phyloP scores from a whole-genome alignment of 1,139 yeast genomes.

The Blastobotrys petasosporus region DNA sequence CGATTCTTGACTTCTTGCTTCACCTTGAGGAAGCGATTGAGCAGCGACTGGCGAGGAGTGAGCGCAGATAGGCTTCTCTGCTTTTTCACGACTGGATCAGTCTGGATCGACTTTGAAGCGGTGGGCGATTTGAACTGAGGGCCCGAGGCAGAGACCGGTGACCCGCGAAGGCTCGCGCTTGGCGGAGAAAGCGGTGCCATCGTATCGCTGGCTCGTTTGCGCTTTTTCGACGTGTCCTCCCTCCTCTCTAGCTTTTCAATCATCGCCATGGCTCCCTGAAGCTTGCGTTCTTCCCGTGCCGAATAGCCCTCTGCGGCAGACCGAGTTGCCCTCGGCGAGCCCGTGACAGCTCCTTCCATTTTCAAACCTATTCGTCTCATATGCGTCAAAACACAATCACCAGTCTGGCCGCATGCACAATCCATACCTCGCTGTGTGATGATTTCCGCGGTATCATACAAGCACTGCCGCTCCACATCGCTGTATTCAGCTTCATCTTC shows the following conservation, averaged over 20 bases:
- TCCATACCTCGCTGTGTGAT: constrained; percentile 49
- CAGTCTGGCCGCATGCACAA: constrained; percentile 52
- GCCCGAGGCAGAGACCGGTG: neutral
- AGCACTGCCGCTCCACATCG: constrained; percentile 23
- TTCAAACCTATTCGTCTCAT: constrained; percentile 20
- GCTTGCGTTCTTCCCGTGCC: constrained; percentile 27
- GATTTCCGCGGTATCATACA: constrained; percentile 21
- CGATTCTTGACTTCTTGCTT: constrained; percentile 8
- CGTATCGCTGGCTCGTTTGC: constrained; percentile 2
- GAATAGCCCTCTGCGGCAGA: constrained; percentile 19
- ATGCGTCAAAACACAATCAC: constrained; percentile 24
- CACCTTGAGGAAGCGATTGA: constrained; percentile 11
- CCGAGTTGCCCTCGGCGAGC: too few relatives aligned
- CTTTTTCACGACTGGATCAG: constrained; percentile 6
- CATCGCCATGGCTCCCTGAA: constrained; percentile 27
- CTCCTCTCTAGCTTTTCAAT: constrained; percentile 24
- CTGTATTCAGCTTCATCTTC: constrained; percentile 27
- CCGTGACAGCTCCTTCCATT: neutral
- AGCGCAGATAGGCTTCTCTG: too few relatives aligned
- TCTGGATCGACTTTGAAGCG: constrained; percentile 3
- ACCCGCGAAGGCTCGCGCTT: neutral
- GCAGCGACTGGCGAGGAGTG: neutral
- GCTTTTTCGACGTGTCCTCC: constrained; percentile 10
- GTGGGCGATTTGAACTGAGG: neutral
- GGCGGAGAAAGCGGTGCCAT: neutral